These are phyloP conservation scores for Boechera divaricarpa DNA, from an alignment of 345 rosid species.

Conservation along the genomic window DNA sequence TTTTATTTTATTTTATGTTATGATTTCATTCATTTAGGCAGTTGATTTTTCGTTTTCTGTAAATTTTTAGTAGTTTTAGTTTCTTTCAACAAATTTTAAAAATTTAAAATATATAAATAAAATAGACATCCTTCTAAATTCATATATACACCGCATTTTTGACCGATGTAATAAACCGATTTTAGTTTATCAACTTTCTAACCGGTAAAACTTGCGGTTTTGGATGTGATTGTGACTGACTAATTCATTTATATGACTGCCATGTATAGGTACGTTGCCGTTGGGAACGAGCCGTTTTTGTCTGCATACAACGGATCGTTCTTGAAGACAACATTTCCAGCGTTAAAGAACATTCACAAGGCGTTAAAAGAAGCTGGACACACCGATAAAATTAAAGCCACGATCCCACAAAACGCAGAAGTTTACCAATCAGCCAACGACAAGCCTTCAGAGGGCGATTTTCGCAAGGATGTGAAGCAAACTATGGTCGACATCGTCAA, in stretches of 20 bases:
- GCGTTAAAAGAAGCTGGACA: slow-evolving; percentile 67
- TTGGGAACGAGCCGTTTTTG: slow-evolving; percentile 91
- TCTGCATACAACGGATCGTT: slow-evolving; percentile 63
- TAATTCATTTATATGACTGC: not conserved
- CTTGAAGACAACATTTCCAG: slow-evolving; percentile 57
- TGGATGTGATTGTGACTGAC: not conserved
- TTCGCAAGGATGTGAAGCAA: slow-evolving; percentile 54
- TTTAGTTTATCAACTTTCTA: not conserved
- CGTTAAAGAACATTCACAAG: slow-evolving; percentile 67
- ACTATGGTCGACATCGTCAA: slow-evolving; percentile 54
- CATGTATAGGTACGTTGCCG: slow-evolving; percentile 71
- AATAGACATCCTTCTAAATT: no score
- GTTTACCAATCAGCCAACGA: slow-evolving; percentile 64
- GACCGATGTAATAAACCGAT: not conserved
- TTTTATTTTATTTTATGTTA: no score
- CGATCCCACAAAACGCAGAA: slow-evolving; percentile 76
- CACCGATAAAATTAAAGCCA: slow-evolving; percentile 64
- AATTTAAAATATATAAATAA: no score
- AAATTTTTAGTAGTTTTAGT: no score
- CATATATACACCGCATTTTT: no score
- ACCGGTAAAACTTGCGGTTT: not conserved
- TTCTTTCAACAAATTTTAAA: no score
- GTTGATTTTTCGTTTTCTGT: no score
- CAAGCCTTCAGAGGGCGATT: slow-evolving; percentile 72
- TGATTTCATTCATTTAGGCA: no score